A percentile compares a stretch with the other conserved stretches of the same genome.
phyloP scores from a whole-genome alignment of 23 red algal species.

The Pyropia haitanensis region DNA sequence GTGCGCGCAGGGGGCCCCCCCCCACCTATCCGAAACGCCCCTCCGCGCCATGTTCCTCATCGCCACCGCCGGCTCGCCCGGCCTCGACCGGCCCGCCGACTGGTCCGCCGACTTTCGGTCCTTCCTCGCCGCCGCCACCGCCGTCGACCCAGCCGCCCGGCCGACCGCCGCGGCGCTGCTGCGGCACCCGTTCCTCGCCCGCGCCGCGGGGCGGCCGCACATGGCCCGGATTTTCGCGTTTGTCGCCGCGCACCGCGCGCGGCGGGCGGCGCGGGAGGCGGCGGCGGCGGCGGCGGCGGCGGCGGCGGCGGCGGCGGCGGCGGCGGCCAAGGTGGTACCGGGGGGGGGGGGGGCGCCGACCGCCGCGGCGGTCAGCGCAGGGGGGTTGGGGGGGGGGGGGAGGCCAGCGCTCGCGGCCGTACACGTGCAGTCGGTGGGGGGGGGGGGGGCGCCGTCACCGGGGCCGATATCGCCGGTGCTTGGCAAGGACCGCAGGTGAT shows the following conservation, averaged over 20 bases:
- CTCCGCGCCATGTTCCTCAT: constrained; percentile 96
- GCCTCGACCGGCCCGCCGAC: constrained; percentile 38
- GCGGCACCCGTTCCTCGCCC: constrained; percentile 71
- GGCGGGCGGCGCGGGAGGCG: too few species aligned
- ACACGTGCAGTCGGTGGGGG: too few species aligned
- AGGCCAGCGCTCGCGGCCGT: too few species aligned
- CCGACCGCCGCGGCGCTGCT: constrained; percentile 64
- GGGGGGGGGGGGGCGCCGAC: too few species aligned
- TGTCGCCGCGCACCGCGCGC: constrained; percentile 14
- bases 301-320: too few species aligned
- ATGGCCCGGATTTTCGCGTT: constrained; percentile 63
- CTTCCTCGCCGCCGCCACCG: constrained; percentile 69
- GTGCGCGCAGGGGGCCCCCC: constrained; percentile 93
- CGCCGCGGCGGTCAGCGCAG: too few species aligned
- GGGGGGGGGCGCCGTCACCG: too few species aligned
- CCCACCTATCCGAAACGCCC: constrained; percentile 69
- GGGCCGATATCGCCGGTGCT: too few species aligned
- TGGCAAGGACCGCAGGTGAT: too few species aligned
- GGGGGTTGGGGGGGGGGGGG: too few species aligned
- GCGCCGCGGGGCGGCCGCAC: constrained; percentile 39
- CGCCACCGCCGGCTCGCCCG: constrained; percentile 70
- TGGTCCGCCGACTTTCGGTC: constrained; percentile 81
- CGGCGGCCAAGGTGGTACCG: too few species aligned
- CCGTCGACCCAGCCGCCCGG: constrained; percentile 42
- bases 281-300: too few species aligned